Evolutionary conservation across 352 stramenopile species (phyloP), one percentile per base, ranked within the genome.

Genomic region (Pythium oligandrum): DNA sequence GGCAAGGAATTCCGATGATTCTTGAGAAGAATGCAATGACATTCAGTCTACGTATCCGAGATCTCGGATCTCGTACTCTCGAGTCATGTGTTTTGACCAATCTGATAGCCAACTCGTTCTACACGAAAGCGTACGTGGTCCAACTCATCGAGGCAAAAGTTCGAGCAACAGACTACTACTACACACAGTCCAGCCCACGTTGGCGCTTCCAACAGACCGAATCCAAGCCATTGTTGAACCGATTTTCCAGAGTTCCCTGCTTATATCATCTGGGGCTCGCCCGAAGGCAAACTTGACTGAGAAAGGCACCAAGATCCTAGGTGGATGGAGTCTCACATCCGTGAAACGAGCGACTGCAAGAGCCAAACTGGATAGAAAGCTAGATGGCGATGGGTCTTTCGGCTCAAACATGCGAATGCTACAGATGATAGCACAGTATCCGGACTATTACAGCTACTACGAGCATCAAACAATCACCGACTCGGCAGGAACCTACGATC

Each of bases 391-490:
- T n/a, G 45, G 58, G 10, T 34, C 36, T 2, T 57, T 66, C 36
- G 60, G 63, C 1, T 63, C 63, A 6, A 64, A 45, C 2, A 7
- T 66, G 4, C 63, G 67, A 4, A 70, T 73, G 63, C 51, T 75
- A 40, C 44, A 61, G 38, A 63, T 59, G 47, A 70, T 64, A 59
- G 51, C 53, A 8, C 40, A 33, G 10, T 75, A 75, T 32, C 67
- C 67, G 5, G 64, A 69, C 26, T 75, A 59, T 59, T 75, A 71
- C 56, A 75, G 63, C 37, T 52, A 53, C 37, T 59, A 56, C 40
- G 17, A 57, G 9, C 58, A 61, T 31, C 36, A 48, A 12, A 11
- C 26, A 4, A 44, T 44, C 44, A 4, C n/a, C 9, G 10, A 5
- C 0, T 34, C 6, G 0, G 44, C 37, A 0, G 9, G 30, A 2